phyloP scores from a whole-genome alignment of 2,329 filamentous ascomycete genomes.

The Pestalotiopsis sp. region DNA sequence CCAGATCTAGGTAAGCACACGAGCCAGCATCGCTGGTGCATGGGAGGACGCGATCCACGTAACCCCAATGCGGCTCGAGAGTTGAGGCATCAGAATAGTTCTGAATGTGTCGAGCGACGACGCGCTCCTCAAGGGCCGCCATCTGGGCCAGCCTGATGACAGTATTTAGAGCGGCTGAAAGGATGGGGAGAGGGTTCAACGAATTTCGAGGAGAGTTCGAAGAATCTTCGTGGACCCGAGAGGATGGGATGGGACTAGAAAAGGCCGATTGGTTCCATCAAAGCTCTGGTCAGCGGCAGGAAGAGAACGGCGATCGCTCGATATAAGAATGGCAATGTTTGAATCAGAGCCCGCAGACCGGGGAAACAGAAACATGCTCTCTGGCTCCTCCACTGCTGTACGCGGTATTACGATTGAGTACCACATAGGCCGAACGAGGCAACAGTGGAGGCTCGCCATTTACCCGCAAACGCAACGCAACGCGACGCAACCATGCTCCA shows the following conservation, averaged over 20 bases:
- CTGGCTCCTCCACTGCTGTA: background rate
- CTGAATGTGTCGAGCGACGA: conserved; percentile 45
- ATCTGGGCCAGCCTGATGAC: conserved; percentile 19
- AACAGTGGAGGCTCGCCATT: background rate
- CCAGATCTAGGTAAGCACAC: conserved; percentile 59
- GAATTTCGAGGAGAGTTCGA: conserved; percentile 7
- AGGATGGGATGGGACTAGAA: background rate
- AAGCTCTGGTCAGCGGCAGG: background rate
- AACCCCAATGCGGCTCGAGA: conserved; percentile 58
- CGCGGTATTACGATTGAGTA: background rate
- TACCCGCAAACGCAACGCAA: background rate
- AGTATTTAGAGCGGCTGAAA: conserved; percentile 2
- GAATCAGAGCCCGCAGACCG: too few species aligned
- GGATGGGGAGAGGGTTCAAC: background rate
- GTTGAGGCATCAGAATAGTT: conserved; percentile 39
- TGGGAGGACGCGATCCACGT: conserved; percentile 53
- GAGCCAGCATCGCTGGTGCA: conserved; percentile 61
- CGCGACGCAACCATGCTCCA: background rate
- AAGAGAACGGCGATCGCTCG: background rate
- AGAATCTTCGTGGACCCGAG: background rate
- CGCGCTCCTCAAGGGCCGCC: conserved; percentile 22
- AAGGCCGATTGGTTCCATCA: background rate
- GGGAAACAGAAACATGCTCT: too few species aligned
- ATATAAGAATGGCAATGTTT: background rate
- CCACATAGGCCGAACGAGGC: background rate